Percentiles rank a stretch among this genome's conserved stretches.
Evolutionary conservation across 345 rosid species (phyloP).

Genomic region (Eucalyptus curtisii): DNA sequence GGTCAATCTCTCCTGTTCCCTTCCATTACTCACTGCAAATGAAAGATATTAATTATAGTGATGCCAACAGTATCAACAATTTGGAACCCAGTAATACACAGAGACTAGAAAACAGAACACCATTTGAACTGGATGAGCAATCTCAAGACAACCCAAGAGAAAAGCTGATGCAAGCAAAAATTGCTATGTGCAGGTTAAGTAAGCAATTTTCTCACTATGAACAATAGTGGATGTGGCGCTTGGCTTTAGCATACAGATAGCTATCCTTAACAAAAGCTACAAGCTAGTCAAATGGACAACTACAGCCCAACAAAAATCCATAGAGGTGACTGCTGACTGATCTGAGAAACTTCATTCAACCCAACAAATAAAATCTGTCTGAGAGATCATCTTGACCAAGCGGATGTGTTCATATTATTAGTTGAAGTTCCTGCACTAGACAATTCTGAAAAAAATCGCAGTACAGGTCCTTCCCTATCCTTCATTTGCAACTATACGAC

Average conservation of each 20-base stretch:
- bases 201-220: not conserved
- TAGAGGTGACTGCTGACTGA: not conserved
- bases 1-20: not conserved
- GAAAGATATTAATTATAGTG: not conserved
- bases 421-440: not conserved
- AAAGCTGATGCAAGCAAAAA: not conserved
- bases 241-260: not conserved
- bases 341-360: not conserved
- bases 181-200: not conserved
- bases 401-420: not conserved
- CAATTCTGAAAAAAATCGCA: not conserved
- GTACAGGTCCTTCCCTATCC: not conserved
- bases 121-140: not conserved
- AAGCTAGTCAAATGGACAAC: not conserved
- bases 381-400: not conserved
- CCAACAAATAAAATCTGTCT: not conserved
- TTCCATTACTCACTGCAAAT: not conserved
- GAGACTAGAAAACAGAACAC: not conserved
- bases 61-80: not conserved
- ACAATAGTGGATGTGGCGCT: not conserved
- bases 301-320: not conserved
- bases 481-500: not conserved
- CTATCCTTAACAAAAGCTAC: not conserved
- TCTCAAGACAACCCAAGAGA: not conserved
- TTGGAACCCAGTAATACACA: not conserved